Percentiles rank a stretch among this genome's conserved stretches.
These are phyloP conservation scores for Hydrangea macrophylla DNA, from an alignment of 148 eudicot species.

Conservation along the genomic window DNA sequence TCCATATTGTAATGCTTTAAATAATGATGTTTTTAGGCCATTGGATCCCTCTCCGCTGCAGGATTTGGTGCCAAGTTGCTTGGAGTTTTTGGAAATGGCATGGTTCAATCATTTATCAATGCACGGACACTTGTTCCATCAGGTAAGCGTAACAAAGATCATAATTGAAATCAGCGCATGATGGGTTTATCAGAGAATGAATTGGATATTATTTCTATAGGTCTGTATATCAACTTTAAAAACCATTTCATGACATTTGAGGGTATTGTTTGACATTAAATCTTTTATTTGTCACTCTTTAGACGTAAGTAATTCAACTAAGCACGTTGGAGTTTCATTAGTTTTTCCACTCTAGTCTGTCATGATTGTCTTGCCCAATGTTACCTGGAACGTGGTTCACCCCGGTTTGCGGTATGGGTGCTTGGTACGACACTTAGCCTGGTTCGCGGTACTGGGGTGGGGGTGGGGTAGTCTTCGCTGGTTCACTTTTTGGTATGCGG, in stretches of 20 bases:
- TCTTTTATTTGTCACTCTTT: neutral
- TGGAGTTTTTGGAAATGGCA: slow-evolving; percentile 93
- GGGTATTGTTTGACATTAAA: neutral
- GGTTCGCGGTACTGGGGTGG: too few relatives aligned
- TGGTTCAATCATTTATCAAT: slow-evolving; percentile 90
- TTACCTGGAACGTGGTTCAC: too few relatives aligned
- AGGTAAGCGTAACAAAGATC: slow-evolving; percentile 35
- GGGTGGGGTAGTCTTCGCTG: too few relatives aligned
- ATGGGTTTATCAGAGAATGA: neutral
- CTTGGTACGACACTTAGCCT: too few relatives aligned
- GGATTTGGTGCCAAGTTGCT: slow-evolving; percentile 99
- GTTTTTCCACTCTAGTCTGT: neutral
- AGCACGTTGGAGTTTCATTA: too few relatives aligned
- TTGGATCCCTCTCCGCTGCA: slow-evolving; percentile 89
- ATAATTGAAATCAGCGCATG: slow-evolving; percentile 2
- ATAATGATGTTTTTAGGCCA: slow-evolving; percentile 59
- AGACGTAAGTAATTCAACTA: neutral
- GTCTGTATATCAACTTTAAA: neutral
- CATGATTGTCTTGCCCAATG: too few relatives aligned
- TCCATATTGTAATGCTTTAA: slow-evolving; percentile 20
- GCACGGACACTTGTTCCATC: slow-evolving; percentile 72
- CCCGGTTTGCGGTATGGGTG: too few relatives aligned
- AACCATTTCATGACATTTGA: neutral
- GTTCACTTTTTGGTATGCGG: too few relatives aligned
- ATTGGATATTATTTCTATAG: neutral